Evolutionary conservation across 805 yeast genomes (phyloP), one percentile per base, ranked within the genome.

Genomic region (Priceomyces castillae): DNA sequence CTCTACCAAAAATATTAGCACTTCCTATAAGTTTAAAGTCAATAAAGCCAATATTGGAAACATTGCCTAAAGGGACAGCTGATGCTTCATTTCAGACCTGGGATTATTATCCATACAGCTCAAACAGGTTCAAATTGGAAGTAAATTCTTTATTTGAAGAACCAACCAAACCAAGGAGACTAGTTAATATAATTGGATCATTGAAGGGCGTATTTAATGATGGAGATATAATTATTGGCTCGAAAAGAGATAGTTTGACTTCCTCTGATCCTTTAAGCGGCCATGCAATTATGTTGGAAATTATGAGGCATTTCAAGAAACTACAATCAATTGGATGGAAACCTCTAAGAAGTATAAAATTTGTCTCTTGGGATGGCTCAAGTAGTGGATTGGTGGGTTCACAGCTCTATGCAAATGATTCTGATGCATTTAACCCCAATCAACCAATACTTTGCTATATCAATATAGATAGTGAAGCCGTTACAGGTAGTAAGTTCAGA

Each of bases 341-440:
- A 46, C 76, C 76, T 1, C 52, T 69, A 26, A 56, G 76, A 34
- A 61, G 57, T 10, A 64, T 71, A 31, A 59, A 64, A 40, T 69
- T 71, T 51, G 59, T 70, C 2, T 65, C 71, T 1, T 69, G 73
- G 71, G 76, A 71, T 45, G 74, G 68, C 1, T 52, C 65, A 6
- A 56, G 57, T 22, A 57, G 57, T 38, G 71, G 69, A 2, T 53
- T 62, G 9, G 40, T 65, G 15, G 76, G 75, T 1, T 51, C 70
- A 0, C 54, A 51, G 37, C 43, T 50, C 3, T 49, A 43, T 16
- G 40, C 57, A 2, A 57, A 59, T 19, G 68, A 61, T 36, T 30
- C 50, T 2, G 42, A 34, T 1, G 43, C 51, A 2, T 56, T 61
- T 28, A 53, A 49, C 20, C 30, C 44, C 2, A 59, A 56, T 34